Evolutionary conservation across 257 asterid genomes (phyloP), one percentile per base, ranked within the genome.

Genomic region (Euphrasia confusa): DNA sequence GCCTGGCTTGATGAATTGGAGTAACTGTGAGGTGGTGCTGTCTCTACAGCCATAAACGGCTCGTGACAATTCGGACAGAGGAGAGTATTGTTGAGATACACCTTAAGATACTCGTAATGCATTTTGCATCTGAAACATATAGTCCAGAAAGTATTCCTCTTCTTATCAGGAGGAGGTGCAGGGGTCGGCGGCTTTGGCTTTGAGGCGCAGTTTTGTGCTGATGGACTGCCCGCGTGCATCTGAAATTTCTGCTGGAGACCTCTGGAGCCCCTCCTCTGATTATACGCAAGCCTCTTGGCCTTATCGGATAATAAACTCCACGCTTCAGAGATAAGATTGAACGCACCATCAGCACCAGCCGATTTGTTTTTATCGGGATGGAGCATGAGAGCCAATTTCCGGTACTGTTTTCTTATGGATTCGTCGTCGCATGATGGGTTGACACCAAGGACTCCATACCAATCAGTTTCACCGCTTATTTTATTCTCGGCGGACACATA

Each of bases 311-410:
- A 75, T 77, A 84, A 69, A 55, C 75, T 77, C 87, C 89, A 88
- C 35, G 91, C 96, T 67, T 88, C 89, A 0, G 88, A 83, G 58
- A 84, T 64, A 62, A 85, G 79, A 64, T 79, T 78, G 71, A 88
- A 88, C 12, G 96, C 96, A 62, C 85, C 91, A 58, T 81, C 87
- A 18, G 91, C 91, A 14, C 91, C 94, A 28, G 59, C 66, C 30
- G 79, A 79, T 69, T 70, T 79, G 66, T 88, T 84, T 73, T 84
- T 88, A 75, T 88, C 94, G 24, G 96, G 96, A 65, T 88, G 96
- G 52, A 84, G 83, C 61, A 73, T 13, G 61, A 88, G 94, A 47
- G 90, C 94, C 74, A 84, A 75, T 68, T 81, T 85, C 64, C 84
- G 68, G 70, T 88, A 88, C 65, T 83, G 84, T 68, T 85, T 88